Conservation (phyloP, 768 basidiomycete species). For the Rhizopogon sp. region DNA sequence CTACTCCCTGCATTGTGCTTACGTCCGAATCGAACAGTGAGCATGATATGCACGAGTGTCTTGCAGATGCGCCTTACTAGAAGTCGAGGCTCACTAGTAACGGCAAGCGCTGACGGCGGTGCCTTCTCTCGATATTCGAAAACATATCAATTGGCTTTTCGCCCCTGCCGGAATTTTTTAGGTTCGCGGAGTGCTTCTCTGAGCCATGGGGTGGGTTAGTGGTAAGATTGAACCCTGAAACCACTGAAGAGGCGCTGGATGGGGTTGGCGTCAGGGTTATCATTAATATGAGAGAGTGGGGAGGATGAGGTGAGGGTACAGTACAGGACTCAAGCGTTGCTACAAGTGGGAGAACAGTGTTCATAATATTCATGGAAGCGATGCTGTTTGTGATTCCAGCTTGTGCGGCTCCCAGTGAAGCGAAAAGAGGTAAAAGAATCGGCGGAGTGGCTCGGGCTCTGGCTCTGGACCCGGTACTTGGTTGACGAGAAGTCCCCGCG, state of each 20-base stretch:
- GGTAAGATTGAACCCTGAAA: constrained; percentile 17
- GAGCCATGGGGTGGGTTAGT: constrained; percentile 19
- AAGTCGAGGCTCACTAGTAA: constrained; percentile 16
- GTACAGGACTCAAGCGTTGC: too few species aligned
- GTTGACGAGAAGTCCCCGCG: too few species aligned
- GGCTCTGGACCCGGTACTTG: too few species aligned
- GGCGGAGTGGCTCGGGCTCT: too few species aligned
- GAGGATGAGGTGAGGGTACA: constrained; percentile 21
- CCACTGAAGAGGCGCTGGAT: constrained; percentile 14
- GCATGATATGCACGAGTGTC: constrained; percentile 16
- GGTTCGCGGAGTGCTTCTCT: constrained; percentile 53
- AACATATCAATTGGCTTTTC: constrained; percentile 45
- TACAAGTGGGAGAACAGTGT: too few species aligned
- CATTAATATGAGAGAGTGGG: neutral
- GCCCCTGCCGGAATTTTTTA: constrained; percentile 57
- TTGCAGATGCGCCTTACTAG: constrained; percentile 4
- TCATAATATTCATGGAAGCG: neutral
- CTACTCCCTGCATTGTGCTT: constrained; percentile 4
- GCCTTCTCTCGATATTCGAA: constrained; percentile 34
- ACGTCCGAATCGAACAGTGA: constrained; percentile 6
- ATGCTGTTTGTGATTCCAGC: too few species aligned
- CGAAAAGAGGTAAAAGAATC: too few species aligned
- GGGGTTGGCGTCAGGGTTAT: neutral
- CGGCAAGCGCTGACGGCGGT: constrained; percentile 22
- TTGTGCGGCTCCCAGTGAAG: too few species aligned